Evolutionary conservation across 2,329 filamentous ascomycete genomes (phyloP), one percentile per base, ranked within the genome.

Genomic region (Colletotrichum australisinense): DNA sequence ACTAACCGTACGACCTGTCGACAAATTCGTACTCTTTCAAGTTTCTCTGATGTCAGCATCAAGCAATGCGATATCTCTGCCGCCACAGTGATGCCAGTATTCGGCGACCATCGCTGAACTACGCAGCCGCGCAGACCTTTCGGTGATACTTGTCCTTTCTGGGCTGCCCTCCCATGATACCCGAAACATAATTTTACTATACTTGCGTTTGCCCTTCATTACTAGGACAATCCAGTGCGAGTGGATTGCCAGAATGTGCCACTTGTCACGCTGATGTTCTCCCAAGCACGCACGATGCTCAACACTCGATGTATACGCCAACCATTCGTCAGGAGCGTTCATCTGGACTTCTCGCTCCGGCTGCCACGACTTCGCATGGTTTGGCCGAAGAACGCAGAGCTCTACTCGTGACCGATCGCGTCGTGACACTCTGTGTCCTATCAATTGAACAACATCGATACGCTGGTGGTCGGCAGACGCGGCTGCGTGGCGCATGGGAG

Each of bases 21-120:
- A 42, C 38, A 4, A 42, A 16, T 42, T 3, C 14, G 14, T 42
- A 42, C 12, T 35, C 11, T 0, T 82, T 84, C 58, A 55, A 28
- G 35, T 83, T 2, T 78, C 76, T 0, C 57, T 42, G 4, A 42
- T 26, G 14, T 60, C 32, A 19, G 57, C 57, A 60, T 60, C 57
- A 16, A 60, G 57, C 32, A 60, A 22, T n/a, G 57, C 57, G 24
- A 26, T 19, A 42, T 16, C 32, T 42, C n/a, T 60, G 4, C 57
- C n/a, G 8, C 57, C 57, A 32, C 11, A 4, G 11, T 60, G 2
- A 12, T 16, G n/a, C 57, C 32, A 60, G n/a, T 60, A 60, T 11
- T 60, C 57, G 8, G 57, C 57, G 12, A 42, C 22, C 32, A 60
- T 60, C 4, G 57, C n/a, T 24, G 30, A 19, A 12, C 14, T 42